These are phyloP conservation scores for Lactarius akahatsu DNA, from an alignment of 768 basidiomycete genomes.

Conservation along the genomic window DNA sequence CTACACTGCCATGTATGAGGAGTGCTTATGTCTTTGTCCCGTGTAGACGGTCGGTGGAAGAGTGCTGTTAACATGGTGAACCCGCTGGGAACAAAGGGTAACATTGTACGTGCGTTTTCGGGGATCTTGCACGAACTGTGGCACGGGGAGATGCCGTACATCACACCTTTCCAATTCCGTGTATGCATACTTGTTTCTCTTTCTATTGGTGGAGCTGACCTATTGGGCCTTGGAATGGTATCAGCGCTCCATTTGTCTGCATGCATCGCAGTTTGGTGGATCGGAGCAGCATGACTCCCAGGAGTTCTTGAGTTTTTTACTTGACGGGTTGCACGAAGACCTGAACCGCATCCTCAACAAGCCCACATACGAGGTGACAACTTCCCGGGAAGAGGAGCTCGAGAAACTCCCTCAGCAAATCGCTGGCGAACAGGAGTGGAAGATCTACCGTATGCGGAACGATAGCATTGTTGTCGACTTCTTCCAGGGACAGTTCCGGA, in stretches of 20 bases:
- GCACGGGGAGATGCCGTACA: constrained; percentile 78
- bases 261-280: constrained; percentile 73
- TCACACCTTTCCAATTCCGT: constrained; percentile 81
- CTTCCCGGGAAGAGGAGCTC: constrained; percentile 83
- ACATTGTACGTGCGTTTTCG: constrained; percentile 78
- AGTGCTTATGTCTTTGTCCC: constrained; percentile 7
- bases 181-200: constrained; percentile 41
- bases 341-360: constrained; percentile 84
- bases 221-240: constrained; percentile 31
- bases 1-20: not conserved
- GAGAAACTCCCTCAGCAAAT: constrained; percentile 84
- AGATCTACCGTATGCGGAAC: constrained; percentile 82
- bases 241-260: constrained; percentile 58
- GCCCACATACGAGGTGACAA: constrained; percentile 59
- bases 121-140: constrained; percentile 83
- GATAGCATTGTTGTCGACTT: constrained; percentile 94
- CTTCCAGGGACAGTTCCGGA: constrained; percentile 97
- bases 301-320: constrained; percentile 90
- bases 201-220: constrained; percentile 9
- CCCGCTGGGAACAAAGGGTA: constrained; percentile 84
- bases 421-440: constrained; percentile 92
- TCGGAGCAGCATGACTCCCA: constrained; percentile 96
- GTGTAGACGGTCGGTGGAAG: constrained; percentile 74
- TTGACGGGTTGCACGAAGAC: constrained; percentile 97
- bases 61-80: constrained; percentile 82